Conservation (phyloP, 495 filamentous ascomycete genomes). For the Xylaria venustula region DNA sequence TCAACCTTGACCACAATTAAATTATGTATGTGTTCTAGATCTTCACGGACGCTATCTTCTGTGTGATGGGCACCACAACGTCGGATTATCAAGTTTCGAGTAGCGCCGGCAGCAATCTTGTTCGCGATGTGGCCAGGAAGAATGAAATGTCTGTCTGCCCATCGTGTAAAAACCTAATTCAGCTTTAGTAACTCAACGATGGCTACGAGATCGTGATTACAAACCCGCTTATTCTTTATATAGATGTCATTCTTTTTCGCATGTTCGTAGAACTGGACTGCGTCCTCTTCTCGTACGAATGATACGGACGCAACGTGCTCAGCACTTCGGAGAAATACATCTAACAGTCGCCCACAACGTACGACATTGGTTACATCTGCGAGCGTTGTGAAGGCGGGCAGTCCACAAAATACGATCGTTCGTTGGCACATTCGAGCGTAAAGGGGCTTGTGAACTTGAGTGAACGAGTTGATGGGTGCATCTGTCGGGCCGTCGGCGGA, state of each 20-base stretch:
- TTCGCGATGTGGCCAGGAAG: constrained; percentile 63
- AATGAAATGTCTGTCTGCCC: constrained; percentile 64
- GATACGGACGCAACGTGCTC: constrained; percentile 67
- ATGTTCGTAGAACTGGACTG: constrained; percentile 62
- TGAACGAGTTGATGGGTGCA: background rate
- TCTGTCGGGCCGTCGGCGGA: constrained; percentile 11
- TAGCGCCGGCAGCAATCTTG: constrained; percentile 71
- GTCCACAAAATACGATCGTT: constrained; percentile 61
- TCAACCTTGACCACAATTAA: constrained; percentile 66
- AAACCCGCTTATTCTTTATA: constrained; percentile 66
- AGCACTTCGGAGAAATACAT: constrained; percentile 63
- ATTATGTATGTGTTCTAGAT: constrained; percentile 82
- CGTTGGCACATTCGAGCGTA: constrained; percentile 51
- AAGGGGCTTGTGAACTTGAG: constrained; percentile 14
- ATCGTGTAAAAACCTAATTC: constrained; percentile 14
- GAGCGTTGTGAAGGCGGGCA: constrained; percentile 64
- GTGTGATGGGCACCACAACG: constrained; percentile 59
- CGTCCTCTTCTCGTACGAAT: constrained; percentile 64
- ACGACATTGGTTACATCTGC: constrained; percentile 64
- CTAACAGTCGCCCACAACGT: constrained; percentile 67
- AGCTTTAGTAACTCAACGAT: constrained; percentile 3
- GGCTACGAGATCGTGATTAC: constrained; percentile 11
- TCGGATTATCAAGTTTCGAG: constrained; percentile 70
- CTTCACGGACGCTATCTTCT: constrained; percentile 62
- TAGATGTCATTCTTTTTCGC: constrained; percentile 67